Conservation (phyloP, 768 basidiomycete species). For the Sporobolomyces phaffii region DNA sequence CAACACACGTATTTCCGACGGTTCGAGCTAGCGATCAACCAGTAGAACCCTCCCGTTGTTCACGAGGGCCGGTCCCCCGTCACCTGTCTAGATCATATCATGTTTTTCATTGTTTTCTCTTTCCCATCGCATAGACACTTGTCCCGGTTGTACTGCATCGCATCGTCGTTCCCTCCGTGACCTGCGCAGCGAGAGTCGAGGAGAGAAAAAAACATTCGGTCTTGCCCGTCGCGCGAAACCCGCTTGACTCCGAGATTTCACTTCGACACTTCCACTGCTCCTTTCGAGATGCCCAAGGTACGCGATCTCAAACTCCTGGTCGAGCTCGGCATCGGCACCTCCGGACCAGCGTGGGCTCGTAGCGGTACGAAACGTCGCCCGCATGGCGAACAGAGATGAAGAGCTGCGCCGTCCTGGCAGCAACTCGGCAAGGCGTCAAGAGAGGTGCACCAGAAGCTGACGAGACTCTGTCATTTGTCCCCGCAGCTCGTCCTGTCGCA, state of each 20-base stretch:
- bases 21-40: conserved; percentile 28
- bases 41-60: too few relatives aligned
- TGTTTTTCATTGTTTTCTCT: not conserved
- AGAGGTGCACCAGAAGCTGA: not conserved
- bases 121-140: not conserved
- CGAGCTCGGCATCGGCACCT: too few relatives aligned
- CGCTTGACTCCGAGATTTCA: not conserved
- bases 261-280: not conserved
- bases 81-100: too few relatives aligned
- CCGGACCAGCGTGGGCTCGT: too few relatives aligned
- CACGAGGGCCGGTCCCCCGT: too few relatives aligned
- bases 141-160: not conserved
- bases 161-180: too few relatives aligned
- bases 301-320: too few relatives aligned
- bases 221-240: not conserved
- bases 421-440: not conserved
- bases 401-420: not conserved
- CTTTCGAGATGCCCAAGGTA: not conserved
- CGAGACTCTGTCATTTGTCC: not conserved
- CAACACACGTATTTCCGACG: conserved; percentile 40
- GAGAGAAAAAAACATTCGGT: not conserved
- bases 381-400: not conserved
- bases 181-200: not conserved
- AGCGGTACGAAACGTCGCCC: not conserved
- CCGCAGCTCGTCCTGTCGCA: conserved; percentile 27